Conservation (phyloP, 805 yeast species). For the Nakazawaea anatomiae region DNA sequence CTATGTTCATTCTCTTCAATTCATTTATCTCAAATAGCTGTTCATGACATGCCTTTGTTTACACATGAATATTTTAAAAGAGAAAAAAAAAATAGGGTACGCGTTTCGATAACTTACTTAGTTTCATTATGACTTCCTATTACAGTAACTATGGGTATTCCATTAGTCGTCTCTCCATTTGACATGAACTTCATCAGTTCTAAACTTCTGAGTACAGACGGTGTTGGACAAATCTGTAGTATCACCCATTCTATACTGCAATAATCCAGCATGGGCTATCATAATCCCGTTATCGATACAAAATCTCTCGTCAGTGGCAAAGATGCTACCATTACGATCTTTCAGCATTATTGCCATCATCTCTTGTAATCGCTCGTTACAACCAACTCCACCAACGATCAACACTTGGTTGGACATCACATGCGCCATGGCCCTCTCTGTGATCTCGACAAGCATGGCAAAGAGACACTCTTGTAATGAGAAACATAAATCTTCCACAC, state of each 20-base stretch:
- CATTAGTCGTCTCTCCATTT: constrained; percentile 72
- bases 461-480: constrained; percentile 89
- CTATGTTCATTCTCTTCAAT: constrained; percentile 14
- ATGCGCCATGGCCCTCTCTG: constrained; percentile 98
- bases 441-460: constrained; percentile 96
- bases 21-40: neutral
- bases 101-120: too few species aligned
- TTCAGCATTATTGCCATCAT: constrained; percentile 96
- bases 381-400: constrained; percentile 98
- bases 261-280: constrained; percentile 97
- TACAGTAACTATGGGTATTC: neutral
- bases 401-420: constrained; percentile 84
- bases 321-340: constrained; percentile 84
- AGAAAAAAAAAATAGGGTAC: neutral
- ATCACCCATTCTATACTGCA: constrained; percentile 80
- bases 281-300: constrained; percentile 98
- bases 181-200: constrained; percentile 91
- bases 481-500: constrained; percentile 85
- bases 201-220: constrained; percentile 86
- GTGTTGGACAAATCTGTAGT: constrained; percentile 56
- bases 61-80: neutral
- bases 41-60: neutral
- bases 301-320: constrained; percentile 93
- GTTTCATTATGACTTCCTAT: neutral
- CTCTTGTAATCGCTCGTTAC: constrained; percentile 82